Conservation (phyloP, 768 basidiomycete species). For the Suillus plorans region DNA sequence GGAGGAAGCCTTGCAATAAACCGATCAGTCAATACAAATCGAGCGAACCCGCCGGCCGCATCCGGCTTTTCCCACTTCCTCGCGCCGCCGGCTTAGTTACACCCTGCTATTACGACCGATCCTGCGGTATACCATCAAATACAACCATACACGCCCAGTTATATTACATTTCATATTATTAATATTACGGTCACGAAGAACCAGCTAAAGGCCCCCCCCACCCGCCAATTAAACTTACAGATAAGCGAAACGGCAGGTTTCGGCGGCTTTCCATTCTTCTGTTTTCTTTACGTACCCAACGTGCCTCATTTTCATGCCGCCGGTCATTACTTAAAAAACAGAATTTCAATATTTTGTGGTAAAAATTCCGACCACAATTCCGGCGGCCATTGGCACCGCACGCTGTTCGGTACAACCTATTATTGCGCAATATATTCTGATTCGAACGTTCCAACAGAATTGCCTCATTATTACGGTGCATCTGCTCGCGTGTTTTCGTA, state of each 20-base stretch:
- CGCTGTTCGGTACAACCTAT: background rate
- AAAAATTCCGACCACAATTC: constrained; percentile 1
- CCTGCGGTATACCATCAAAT: constrained; percentile 8
- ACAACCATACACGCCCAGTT: background rate
- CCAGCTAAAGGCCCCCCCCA: background rate
- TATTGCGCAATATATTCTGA: constrained; percentile 7
- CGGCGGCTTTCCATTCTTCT: constrained; percentile 6
- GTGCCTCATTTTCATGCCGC: constrained; percentile 17
- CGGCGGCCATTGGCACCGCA: constrained; percentile 9
- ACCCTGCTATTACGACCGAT: constrained; percentile 22
- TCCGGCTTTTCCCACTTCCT: constrained; percentile 26
- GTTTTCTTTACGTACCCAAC: constrained; percentile 13
- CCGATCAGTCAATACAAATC: constrained; percentile 20
- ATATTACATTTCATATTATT: background rate
- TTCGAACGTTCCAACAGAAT: constrained; percentile 7
- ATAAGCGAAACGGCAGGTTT: background rate
- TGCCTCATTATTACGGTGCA: constrained; percentile 10
- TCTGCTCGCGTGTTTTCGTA: constrained; percentile 6
- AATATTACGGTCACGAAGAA: background rate
- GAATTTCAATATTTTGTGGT: background rate
- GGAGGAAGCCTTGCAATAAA: constrained; percentile 5
- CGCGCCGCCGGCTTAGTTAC: constrained; percentile 36
- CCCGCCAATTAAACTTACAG: background rate
- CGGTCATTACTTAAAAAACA: constrained; percentile 10
- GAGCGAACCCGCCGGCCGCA: constrained; percentile 22